Base-by-base conservation (phyloP, 331 rosid genomes). In the Acacia pycnantha region DNA sequence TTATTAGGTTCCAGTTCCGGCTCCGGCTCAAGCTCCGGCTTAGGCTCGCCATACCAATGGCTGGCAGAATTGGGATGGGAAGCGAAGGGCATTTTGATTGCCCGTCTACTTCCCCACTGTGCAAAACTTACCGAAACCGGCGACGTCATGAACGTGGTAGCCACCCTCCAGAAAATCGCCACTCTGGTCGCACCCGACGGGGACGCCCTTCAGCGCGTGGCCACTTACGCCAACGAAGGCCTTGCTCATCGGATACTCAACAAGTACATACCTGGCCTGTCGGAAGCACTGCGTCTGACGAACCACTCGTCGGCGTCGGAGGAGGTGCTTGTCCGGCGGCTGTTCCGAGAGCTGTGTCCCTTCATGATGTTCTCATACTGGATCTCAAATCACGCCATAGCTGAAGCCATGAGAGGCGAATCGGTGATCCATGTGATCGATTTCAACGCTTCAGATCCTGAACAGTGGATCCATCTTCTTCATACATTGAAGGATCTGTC, bases 351-450 rank as follows among this genome's bases (percentile, higher is more conserved):
- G 19, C 53, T 89, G 16, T 93, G 84, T 68, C 94, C 97, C 12
- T 91, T 93, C 77, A 31, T 31, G 33, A 91, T 83, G 75, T 87
- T 91, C 12, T 82, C 92, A 0, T 87, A 87, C 53, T 73, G 77
- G 48, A 74, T 87, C 79, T 88, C 91, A 5, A 90, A 93, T 77
- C 92, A 87, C 35, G 88, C 97, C 15, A 91, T 91, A 40, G 65
- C 88, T 16, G 97, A 93, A 80, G 89, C 91, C 2, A 91, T 91
- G 93, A 82, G 83, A 54, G 93, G 88, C 40, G 91, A 88, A 66
- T 78, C 80, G 77, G 58, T 70, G 68, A 81, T 93, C 71, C 92
- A 91, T 56, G 85, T 93, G 9, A 90, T 93, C 58, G 98, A 93
- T 89, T 87, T 91, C 1, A 88, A 86, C 67, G 82, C 92, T 24